phyloP scores from a whole-genome alignment of 192 early-diverging fungal species.

The Coemansia aciculifera region DNA sequence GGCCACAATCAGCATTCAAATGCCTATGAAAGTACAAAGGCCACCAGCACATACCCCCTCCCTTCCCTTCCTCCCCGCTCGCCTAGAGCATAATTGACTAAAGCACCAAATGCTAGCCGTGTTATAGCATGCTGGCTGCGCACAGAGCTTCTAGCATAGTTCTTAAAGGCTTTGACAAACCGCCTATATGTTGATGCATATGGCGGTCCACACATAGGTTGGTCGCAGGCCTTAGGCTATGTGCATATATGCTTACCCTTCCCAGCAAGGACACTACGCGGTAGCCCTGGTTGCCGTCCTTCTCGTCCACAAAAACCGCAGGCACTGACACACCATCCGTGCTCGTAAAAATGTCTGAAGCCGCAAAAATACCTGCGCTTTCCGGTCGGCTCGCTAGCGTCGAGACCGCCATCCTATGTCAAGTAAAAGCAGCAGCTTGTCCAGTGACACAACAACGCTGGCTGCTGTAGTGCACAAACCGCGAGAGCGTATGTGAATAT shows the following conservation, averaged over 20 bases:
- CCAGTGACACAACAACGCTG: not conserved
- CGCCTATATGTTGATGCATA: not conserved
- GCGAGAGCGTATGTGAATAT: not conserved
- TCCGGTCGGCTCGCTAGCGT: not conserved
- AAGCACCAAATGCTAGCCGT: not conserved
- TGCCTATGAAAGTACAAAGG: not conserved
- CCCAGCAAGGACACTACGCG: constrained; percentile 40
- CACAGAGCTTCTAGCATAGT: not conserved
- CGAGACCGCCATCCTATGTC: not conserved
- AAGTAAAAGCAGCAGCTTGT: not conserved
- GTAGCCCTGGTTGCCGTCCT: constrained; percentile 20
- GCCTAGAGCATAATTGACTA: not conserved
- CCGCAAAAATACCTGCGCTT: not conserved
- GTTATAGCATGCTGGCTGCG: not conserved
- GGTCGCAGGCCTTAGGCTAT: not conserved
- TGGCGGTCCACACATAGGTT: not conserved
- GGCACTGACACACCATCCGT: constrained; percentile 45
- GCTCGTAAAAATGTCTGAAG: constrained; percentile 32
- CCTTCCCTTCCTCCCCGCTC: not conserved
- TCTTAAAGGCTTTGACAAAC: not conserved
- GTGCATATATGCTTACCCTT: constrained; percentile 22
- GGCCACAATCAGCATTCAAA: constrained; percentile 3
- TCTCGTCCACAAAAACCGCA: constrained; percentile 26
- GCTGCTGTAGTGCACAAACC: not conserved
- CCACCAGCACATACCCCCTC: not conserved